Evolutionary conservation across 2,329 filamentous ascomycete genomes (phyloP), one percentile per base, ranked within the genome.

Genomic region (Epichloe sylvatica): DNA sequence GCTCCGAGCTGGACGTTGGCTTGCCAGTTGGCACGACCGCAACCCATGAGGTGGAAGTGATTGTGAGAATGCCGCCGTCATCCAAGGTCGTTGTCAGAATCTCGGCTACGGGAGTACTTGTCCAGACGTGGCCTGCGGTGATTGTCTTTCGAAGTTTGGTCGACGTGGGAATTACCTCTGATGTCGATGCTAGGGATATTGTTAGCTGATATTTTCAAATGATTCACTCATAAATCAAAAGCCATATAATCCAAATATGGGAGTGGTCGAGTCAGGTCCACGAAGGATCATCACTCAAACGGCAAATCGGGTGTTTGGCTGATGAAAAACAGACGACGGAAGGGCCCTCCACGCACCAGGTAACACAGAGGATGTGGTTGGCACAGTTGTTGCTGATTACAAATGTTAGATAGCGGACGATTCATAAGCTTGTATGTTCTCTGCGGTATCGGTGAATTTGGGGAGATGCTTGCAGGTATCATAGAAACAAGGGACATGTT

Each of bases 31-130:
- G 67, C 11, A 68, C 63, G 38, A 71, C 68, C 21, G 64, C 67
- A 3, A 76, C 73, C 57, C 65, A 72, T 0, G 72, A 73, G 1
- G 73, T 76, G n/a, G 67, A 67, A 11, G 73, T 76, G 45, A 75
- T 61, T 12, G 70, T 66, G 3, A 68, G 67, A 48, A 71, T 62
- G 34, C 64, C 67, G 25, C 74, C 74, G 45, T 73, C 62, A 12
- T 63, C 56, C 36, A 69, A 59, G 6, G 72, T 74, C 6, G 70
- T 71, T n/a, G 73, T 77, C 52, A 63, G 61, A 0, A 70, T 72
- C 23, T 66, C 58, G 6, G 62, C 52, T 49, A 73, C 58, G 33
- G 64, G 54, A 53, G 57, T 69, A 12, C 61, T 66, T 11, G 68
- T 67, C 35, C 59, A 61, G 25, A 62, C 54, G 5, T 56, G 61